Evolutionary conservation across 2,329 filamentous ascomycete genomes (phyloP).

Genomic region (Aspergillus novoparasiticus): DNA sequence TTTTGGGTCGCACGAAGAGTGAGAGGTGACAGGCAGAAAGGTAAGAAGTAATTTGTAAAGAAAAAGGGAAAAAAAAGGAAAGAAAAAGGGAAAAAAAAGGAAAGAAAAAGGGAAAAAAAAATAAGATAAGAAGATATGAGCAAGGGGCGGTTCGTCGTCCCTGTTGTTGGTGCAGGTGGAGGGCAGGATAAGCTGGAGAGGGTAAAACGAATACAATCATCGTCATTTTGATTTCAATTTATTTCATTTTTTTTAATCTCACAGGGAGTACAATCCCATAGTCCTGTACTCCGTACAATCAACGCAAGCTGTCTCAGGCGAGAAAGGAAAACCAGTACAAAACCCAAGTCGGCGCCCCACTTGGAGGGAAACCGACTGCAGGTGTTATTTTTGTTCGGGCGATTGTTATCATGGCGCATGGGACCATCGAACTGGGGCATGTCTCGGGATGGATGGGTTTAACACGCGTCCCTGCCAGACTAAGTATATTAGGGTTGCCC

Average conservation of each 20-base stretch:
- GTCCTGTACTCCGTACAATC: background rate
- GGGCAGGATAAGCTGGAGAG: too few species aligned
- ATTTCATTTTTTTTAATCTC: background rate
- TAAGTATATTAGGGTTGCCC: background rate
- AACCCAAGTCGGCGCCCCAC: background rate
- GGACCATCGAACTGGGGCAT: background rate
- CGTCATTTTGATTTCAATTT: too few species aligned
- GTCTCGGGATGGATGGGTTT: conserved; percentile 13
- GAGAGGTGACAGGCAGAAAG: background rate
- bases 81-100: background rate
- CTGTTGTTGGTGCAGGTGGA: background rate
- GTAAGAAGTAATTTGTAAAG: background rate
- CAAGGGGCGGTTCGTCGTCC: background rate
- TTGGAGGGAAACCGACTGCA: background rate
- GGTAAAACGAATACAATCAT: too few species aligned
- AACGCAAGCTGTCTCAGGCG: background rate
- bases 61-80: background rate
- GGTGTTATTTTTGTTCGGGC: conserved; percentile 4
- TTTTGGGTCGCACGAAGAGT: background rate
- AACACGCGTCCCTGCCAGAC: conserved; percentile 4
- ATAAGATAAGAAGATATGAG: background rate
- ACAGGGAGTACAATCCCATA: background rate
- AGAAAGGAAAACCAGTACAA: background rate
- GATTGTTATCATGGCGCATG: background rate
- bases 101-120: background rate